Base-by-base conservation (phyloP, 1,139 yeast species). In the Zygotorulaspora mrakii region DNA sequence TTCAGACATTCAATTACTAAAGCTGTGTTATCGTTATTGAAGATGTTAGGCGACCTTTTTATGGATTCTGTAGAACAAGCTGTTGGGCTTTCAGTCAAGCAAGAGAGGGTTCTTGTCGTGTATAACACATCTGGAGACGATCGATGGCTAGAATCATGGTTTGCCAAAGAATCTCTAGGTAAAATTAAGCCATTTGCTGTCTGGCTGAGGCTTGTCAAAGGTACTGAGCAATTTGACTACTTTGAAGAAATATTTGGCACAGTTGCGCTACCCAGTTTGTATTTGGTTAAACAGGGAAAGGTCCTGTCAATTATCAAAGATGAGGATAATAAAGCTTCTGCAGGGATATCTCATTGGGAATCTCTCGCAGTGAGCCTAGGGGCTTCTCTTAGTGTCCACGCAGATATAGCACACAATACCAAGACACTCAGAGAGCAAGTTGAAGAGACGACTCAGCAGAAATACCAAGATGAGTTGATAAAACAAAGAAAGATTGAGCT, bases 201-300 rank as follows among this genome's bases (percentile, higher is more conserved):
- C 2, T 66, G 74, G 32, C 61, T 81, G 36, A 66, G 68, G 48
- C 57, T 81, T 26, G 42, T 60, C 1, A 66, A 70, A 31, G 71
- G 65, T n/a, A 62, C 78, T 0, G 54, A 55, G 1, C 80, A 80
- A 45, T 77, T 65, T 48, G 58, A 52, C 1, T 66, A 65, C 48
- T 79, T 82, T 50, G 64, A 68, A 31, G 76, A 74, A 47, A 61
- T 77, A 10, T 77, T 76, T 50, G 73, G 72, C 0, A 65, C 67
- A 21, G 67, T 70, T 24, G 54, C 52, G 1, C 64, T 68, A 2
- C 85, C 81, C 9, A 68, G 76, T 48, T 64, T 74, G 45, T 74
- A 66, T 59, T 65, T 76, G 38, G 67, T 81, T 6, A 62, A 59
- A 31, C 64, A 67, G 8, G 76, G 81, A 2, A 57, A 65, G 30